These are phyloP conservation scores for Trichoderma gracile DNA, from an alignment of 2,329 filamentous ascomycete species.

Conservation along the genomic window DNA sequence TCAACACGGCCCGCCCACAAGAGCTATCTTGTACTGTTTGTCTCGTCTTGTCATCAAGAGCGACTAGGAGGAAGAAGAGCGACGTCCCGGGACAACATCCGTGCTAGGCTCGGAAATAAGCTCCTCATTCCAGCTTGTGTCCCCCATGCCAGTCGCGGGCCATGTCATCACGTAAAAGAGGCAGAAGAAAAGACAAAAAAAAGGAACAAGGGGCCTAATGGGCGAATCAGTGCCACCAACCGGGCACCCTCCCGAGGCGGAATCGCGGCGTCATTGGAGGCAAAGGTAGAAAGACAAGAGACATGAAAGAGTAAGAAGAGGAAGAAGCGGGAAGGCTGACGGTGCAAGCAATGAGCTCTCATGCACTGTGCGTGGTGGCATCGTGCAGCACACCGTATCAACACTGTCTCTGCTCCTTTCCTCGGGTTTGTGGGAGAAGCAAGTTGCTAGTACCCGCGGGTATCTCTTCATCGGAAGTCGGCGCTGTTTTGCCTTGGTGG, in stretches of 20 bases:
- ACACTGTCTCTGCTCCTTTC: not conserved
- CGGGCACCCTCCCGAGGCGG: not conserved
- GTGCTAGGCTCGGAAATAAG: constrained; percentile 14
- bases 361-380: not conserved
- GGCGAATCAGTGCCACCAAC: constrained; percentile 5
- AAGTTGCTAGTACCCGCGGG: not conserved
- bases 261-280: not conserved
- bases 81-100: no score
- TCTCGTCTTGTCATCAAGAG: no score
- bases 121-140: constrained; percentile 22
- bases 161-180: constrained; percentile 18
- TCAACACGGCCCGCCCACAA: not conserved
- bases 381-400: not conserved
- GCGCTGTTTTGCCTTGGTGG: not conserved
- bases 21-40: not conserved
- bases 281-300: no score
- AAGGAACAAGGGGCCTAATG: not conserved
- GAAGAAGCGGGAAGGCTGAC: not conserved
- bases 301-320: not conserved
- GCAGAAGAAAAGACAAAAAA: not conserved
- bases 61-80: no score
- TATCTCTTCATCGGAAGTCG: not conserved
- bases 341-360: not conserved
- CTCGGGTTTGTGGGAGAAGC: not conserved
- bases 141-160: constrained; percentile 9